Evolutionary conservation across 2,329 filamentous ascomycete genomes (phyloP).

Genomic region (Aspergillus brunneoviolaceus): DNA sequence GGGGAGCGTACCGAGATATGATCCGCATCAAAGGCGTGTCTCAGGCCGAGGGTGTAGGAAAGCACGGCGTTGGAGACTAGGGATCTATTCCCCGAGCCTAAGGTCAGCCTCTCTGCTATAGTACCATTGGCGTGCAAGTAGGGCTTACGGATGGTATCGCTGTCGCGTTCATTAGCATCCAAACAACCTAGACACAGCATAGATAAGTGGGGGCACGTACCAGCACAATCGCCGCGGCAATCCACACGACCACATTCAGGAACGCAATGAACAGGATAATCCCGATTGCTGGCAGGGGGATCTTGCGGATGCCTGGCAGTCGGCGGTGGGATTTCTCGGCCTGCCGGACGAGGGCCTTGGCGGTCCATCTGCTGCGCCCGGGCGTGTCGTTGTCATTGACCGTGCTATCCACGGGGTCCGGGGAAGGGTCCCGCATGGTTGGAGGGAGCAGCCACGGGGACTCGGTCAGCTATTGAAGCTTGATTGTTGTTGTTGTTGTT

Average conservation of each 20-base stretch:
- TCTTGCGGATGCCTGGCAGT: slow-evolving; percentile 55
- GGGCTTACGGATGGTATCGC: slow-evolving; percentile 40
- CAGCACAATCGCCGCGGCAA: slow-evolving; percentile 57
- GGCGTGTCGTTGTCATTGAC: slow-evolving; percentile 1
- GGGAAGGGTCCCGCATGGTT: slow-evolving; percentile 14
- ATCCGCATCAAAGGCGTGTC: slow-evolving; percentile 97
- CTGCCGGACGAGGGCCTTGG: slow-evolving; percentile 33
- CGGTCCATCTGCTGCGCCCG: slow-evolving; percentile 30
- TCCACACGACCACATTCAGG: slow-evolving; percentile 60
- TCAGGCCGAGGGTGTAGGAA: slow-evolving; percentile 82
- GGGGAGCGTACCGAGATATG: slow-evolving; percentile 62
- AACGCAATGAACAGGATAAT: slow-evolving; percentile 56
- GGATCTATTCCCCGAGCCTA: slow-evolving; percentile 37
- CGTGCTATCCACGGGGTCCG: neutral
- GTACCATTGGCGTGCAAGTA: neutral
- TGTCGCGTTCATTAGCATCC: slow-evolving; percentile 20
- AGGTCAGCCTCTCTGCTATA: neutral
- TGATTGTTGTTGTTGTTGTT: no score
- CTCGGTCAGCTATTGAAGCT: no score
- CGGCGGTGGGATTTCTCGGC: slow-evolving; percentile 51
- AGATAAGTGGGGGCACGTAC: slow-evolving; percentile 35
- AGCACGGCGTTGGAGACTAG: slow-evolving; percentile 79
- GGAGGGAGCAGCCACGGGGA: neutral
- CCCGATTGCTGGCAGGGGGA: slow-evolving; percentile 57
- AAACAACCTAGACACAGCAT: neutral